Evolutionary conservation across 1,284 basidiomycete genomes (phyloP).

Genomic region (Ganoderma meredithae): DNA sequence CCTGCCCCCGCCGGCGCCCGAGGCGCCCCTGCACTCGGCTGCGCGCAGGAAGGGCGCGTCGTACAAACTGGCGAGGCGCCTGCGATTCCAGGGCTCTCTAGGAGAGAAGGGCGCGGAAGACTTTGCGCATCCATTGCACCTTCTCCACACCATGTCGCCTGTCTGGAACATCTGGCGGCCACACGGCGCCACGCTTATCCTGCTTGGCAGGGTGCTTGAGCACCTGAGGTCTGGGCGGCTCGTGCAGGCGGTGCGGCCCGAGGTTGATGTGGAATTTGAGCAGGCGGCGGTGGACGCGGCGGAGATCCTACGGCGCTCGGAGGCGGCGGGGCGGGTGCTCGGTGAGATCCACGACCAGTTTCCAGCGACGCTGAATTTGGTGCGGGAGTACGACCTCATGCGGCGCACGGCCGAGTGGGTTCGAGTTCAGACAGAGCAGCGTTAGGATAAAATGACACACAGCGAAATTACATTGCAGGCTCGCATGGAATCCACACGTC

Average conservation of each 20-base stretch:
- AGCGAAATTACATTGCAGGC: conserved; percentile 28
- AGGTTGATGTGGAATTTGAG: conserved; percentile 26
- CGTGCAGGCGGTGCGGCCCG: conserved; percentile 50
- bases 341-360: conserved; percentile 53
- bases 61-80: conserved; percentile 33
- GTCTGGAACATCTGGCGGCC: conserved; percentile 71
- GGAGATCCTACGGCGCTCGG: conserved; percentile 39
- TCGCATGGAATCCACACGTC: conserved; percentile 16
- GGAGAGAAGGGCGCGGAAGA: conserved; percentile 40
- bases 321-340: conserved; percentile 49
- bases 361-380: conserved; percentile 55
- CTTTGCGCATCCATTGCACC: conserved; percentile 62
- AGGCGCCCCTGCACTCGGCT: conserved; percentile 42
- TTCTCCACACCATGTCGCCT: conserved; percentile 69
- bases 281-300: conserved; percentile 34
- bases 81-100: conserved; percentile 21
- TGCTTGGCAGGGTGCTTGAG: conserved; percentile 53
- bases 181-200: conserved; percentile 56
- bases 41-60: conserved; percentile 38
- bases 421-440: conserved; percentile 16
- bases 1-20: conserved; percentile 36
- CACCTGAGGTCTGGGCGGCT: conserved; percentile 59
- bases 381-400: conserved; percentile 46
- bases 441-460: conserved; percentile 16
- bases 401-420: conserved; percentile 22